Evolutionary conservation across 1,139 yeast genomes (phyloP).

Genomic region (Sugiyamaella xylanicola): DNA sequence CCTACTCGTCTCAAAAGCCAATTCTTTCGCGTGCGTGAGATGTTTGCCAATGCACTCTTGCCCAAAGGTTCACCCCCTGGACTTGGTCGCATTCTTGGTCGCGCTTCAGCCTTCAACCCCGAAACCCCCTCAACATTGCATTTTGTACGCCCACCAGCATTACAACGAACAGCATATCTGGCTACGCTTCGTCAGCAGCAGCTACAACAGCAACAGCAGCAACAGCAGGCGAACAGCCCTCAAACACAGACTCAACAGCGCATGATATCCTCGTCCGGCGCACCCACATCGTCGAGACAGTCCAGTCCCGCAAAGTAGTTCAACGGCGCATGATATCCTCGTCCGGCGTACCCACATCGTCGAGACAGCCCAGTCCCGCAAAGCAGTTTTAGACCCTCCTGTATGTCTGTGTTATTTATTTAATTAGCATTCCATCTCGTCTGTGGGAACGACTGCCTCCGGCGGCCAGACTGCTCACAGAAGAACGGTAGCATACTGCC

Average conservation of each 20-base stretch:
- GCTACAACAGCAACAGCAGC: constrained; percentile 28
- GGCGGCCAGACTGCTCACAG: neutral
- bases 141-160: constrained; percentile 43
- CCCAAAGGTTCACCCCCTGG: constrained; percentile 33
- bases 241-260: constrained; percentile 34
- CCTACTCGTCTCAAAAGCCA: constrained; percentile 72
- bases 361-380: constrained; percentile 8
- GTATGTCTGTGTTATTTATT: constrained; percentile 17
- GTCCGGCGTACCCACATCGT: neutral
- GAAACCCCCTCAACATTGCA: constrained; percentile 37
- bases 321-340: neutral
- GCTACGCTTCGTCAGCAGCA: constrained; percentile 32
- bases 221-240: constrained; percentile 34
- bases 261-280: neutral
- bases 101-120: constrained; percentile 41
- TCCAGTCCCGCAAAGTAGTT: constrained; percentile 2
- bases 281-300: constrained; percentile 4
- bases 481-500: no score
- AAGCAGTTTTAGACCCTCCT: neutral
- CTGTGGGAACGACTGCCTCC: no score
- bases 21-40: constrained; percentile 71
- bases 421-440: neutral
- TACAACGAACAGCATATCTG: constrained; percentile 35
- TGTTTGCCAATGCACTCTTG: constrained; percentile 44
- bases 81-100: constrained; percentile 40